phyloP scores from a whole-genome alignment of 2,329 filamentous ascomycete genomes.

The Ophiostoma ulmi region DNA sequence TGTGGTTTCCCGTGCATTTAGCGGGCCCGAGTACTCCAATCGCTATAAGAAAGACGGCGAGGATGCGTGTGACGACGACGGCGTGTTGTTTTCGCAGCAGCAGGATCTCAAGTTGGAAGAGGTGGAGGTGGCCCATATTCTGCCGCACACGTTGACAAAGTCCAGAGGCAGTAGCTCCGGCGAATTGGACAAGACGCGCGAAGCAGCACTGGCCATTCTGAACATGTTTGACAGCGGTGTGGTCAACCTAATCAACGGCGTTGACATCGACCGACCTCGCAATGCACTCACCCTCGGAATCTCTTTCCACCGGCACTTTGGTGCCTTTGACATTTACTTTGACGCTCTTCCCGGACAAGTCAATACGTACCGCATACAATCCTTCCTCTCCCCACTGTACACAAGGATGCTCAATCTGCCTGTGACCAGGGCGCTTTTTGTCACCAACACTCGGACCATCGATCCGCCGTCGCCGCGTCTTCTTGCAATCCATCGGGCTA shows the following conservation, averaged over 20 bases:
- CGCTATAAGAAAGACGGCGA: neutral
- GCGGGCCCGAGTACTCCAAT: neutral
- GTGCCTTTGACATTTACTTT: slow-evolving; percentile 34
- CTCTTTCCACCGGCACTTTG: slow-evolving; percentile 32
- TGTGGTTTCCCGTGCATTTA: neutral
- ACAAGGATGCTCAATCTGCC: neutral
- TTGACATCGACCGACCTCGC: slow-evolving; percentile 38
- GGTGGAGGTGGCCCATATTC: slow-evolving; percentile 30
- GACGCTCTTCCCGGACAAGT: slow-evolving; percentile 27
- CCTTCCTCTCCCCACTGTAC: slow-evolving; percentile 24
- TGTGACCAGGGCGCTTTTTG: slow-evolving; percentile 14
- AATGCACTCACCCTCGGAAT: slow-evolving; percentile 38
- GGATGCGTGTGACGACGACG: neutral
- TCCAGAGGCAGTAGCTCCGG: neutral
- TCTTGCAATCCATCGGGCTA: slow-evolving; percentile 18
- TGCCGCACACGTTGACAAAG: slow-evolving; percentile 17
- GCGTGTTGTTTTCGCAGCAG: neutral
- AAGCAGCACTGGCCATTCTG: slow-evolving; percentile 37
- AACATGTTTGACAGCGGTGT: slow-evolving; percentile 41
- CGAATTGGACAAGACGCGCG: slow-evolving; percentile 27
- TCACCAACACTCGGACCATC: slow-evolving; percentile 13
- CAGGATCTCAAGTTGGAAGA: neutral
- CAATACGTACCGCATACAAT: slow-evolving; percentile 32
- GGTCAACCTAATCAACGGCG: slow-evolving; percentile 37
- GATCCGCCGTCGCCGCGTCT: slow-evolving; percentile 20